A percentile compares a stretch with the other conserved stretches of the same genome.
Conservation (phyloP, 441 rosid genomes). For the Populus hybrid region DNA sequence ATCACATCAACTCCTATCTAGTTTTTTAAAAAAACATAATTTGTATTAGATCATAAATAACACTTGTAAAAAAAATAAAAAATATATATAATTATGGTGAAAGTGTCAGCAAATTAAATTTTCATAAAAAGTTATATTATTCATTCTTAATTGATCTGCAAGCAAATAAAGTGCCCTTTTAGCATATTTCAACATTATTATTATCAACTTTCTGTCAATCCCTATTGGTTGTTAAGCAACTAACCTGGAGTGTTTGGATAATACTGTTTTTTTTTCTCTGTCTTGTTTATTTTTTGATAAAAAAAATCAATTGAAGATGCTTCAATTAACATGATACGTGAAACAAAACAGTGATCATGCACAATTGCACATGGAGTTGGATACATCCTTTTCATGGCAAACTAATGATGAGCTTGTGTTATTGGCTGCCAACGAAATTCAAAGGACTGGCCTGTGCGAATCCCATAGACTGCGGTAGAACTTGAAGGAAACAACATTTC, state of each 20-base stretch:
- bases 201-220: background rate
- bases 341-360: background rate
- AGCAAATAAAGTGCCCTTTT: background rate
- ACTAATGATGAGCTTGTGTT: constrained; percentile 13
- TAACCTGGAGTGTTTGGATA: background rate
- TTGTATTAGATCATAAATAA: no score
- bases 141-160: background rate
- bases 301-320: background rate
- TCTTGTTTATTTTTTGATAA: background rate
- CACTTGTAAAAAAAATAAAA: no score
- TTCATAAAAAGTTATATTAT: no score
- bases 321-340: background rate
- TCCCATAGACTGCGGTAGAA: constrained; percentile 51
- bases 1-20: no score
- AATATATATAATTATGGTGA: no score
- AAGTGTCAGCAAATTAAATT: no score
- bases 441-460: constrained; percentile 37
- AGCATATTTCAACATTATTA: background rate
- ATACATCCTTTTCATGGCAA: constrained; percentile 13
- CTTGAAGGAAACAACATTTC: constrained; percentile 8
- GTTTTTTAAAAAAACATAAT: no score
- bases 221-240: background rate
- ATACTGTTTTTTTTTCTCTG: background rate
- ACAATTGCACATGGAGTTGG: constrained; percentile 8
- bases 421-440: constrained; percentile 14